Evolutionary conservation across 208 protist genomes (phyloP), one percentile per base, ranked within the genome.

Genomic region (Crithidia acanthocephali): DNA sequence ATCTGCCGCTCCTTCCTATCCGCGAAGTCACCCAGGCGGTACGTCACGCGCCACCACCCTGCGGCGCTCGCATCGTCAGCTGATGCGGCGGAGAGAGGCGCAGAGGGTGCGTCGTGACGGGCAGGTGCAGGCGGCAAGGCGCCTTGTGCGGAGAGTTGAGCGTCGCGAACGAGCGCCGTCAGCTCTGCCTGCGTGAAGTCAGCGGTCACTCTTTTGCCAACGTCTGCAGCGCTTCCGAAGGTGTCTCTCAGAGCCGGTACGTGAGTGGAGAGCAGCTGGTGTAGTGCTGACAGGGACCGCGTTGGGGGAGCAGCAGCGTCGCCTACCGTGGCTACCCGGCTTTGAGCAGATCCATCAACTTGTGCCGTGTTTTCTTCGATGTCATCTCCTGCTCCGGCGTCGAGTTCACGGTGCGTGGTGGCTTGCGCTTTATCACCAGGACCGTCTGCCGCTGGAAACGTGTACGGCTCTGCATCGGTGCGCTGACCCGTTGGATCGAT

Each of bases 401-500:
- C n/a, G n/a, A n/a, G n/a, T n/a, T n/a, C n/a, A n/a, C 16, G 4
- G 16, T 48, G 16, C 44, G 16, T n/a, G 6, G 4, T 48, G 3
- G 2, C 18, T 48, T 13, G 18, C 44, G 44, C 4, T 15, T 13
- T 48, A 15, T 22, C 33, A 16, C 10, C 22, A 40, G 18, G 13
- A 16, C 11, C 58, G n/a, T 56, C 68, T 2, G 11, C 48, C 11
- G 22, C 44, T 10, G 47, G 56, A 83, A 75, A 68, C 6, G n/a
- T 33, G 70, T 81, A 85, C 48, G 63, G 61, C 2, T 71, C 44
- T 2, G 59, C 52, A 61, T 92, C 84, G 10, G 84, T 91, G 50
- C 81, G 83, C 62, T 84, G 75, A 6, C 84, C 81, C 10, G n/a
- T 35, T 3, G 74, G 72, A 52, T 95, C 90, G 16, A 93, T 56